Evolutionary conservation across 208 protist species (phyloP), one percentile per base, ranked within the genome.

Genomic region (Paratrypanosoma confusum): DNA sequence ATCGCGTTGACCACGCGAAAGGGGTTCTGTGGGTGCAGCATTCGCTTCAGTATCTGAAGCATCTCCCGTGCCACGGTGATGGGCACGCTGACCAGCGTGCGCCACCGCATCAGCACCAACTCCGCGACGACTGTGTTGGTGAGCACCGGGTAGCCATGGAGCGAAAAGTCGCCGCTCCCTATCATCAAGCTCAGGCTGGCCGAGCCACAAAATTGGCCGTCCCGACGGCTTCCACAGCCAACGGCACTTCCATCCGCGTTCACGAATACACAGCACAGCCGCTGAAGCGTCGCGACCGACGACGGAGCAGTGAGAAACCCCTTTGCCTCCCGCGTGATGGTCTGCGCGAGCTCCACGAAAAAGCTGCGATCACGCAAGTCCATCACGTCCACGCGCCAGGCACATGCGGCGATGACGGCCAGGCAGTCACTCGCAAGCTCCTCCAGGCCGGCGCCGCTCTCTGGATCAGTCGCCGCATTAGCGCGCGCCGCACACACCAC

Each of bases 61-160:
- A 80, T 17, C 2, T 21, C 21, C 10, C 23, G 16, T 37, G 64
- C 53, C 25, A 34, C 47, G n/a, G 37, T 39, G 32, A 52, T 39
- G 18, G 67, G 59, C 26, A 79, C 39, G 24, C 43, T 54, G 11
- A 33, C 34, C 25, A 76, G 55, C 21, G 80, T 25, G 14, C 52
- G 49, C 72, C 72, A 82, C 55, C 80, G 65, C 37, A 82, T 73
- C 23, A 86, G 62, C 21, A 86, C 40, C 48, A 67, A 50, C 39
- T 80, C 77, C 10, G 61, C 26, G 2, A 49, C 35, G 1, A 45
- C 18, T 8, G 49, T 65, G 66, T 4, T 39, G 32, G 54, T 48
- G 6, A 74, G 20, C 10, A 74, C 22, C 3, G 11, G 10, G 29
- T 14, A n/a, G 29, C n/a, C n/a, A n/a, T n/a, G n/a, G n/a, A n/a